Percentiles rank a stretch among this genome's conserved stretches.
Conservation (phyloP, 2,329 filamentous ascomycete species). For the Colletotrichum plurivorum region DNA sequence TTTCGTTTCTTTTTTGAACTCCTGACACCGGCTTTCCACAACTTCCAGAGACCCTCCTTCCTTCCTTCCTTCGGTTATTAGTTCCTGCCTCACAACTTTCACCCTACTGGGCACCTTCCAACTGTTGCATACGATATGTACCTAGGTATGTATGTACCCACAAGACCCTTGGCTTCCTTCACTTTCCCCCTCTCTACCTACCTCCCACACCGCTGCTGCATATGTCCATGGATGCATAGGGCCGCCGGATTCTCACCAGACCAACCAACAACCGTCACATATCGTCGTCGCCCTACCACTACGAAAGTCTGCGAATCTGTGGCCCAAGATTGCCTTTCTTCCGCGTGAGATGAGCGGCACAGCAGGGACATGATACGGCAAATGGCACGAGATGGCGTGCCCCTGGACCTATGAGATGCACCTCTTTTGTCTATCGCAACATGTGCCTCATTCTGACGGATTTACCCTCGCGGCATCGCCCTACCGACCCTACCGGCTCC, state of each 20-base stretch:
- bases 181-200: neutral
- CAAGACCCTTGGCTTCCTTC: too few relatives aligned
- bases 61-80: too few relatives aligned
- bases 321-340: constrained; percentile 16
- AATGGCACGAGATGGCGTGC: constrained; percentile 28
- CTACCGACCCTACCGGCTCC: neutral
- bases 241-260: neutral
- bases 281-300: neutral
- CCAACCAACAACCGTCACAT: neutral
- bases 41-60: constrained; percentile 11
- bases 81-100: neutral
- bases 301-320: neutral
- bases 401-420: constrained; percentile 12
- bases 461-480: constrained; percentile 10
- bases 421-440: neutral
- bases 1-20: constrained; percentile 22
- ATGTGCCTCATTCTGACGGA: constrained; percentile 9
- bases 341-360: constrained; percentile 24
- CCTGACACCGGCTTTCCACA: constrained; percentile 33
- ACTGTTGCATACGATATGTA: too few relatives aligned
- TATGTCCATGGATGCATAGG: neutral
- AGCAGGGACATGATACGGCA: constrained; percentile 14
- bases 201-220: constrained; percentile 17
- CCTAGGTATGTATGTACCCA: too few relatives aligned
- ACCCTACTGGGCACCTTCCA: neutral